Conservation (phyloP, 2,329 filamentous ascomycete species). For the Diaporthe sp. region DNA sequence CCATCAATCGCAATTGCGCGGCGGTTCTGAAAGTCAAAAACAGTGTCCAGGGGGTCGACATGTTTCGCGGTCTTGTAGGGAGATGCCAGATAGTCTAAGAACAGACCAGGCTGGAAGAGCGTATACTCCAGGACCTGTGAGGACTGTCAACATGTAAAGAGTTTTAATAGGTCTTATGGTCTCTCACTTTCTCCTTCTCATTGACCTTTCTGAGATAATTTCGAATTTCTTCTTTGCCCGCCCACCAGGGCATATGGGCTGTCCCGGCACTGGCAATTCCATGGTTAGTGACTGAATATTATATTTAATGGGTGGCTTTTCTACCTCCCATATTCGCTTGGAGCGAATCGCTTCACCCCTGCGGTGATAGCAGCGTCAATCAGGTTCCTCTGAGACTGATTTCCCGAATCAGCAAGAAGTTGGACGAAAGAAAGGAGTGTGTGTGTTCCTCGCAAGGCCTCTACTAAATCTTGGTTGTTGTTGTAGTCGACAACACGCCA, state of each 20-base stretch:
- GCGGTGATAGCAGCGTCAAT: constrained; percentile 68
- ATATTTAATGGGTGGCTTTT: too few species aligned
- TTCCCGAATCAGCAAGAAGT: constrained; percentile 47
- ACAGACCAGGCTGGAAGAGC: constrained; percentile 67
- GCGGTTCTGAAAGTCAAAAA: constrained; percentile 55
- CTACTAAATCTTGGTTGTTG: constrained; percentile 51
- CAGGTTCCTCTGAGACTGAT: constrained; percentile 64
- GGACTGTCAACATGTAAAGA: not conserved
- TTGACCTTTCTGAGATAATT: constrained; percentile 66
- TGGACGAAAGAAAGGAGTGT: constrained; percentile 66
- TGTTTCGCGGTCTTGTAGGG: constrained; percentile 61
- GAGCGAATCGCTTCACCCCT: constrained; percentile 69
- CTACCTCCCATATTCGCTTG: constrained; percentile 68
- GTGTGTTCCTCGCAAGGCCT: constrained; percentile 59
- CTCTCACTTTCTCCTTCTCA: constrained; percentile 54
- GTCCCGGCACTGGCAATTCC: constrained; percentile 45
- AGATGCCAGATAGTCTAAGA: constrained; percentile 66
- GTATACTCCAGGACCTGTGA: constrained; percentile 66
- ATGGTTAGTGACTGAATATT: not conserved
- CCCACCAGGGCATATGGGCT: constrained; percentile 60
- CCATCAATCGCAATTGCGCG: constrained; percentile 58
- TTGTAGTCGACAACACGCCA: constrained; percentile 61
- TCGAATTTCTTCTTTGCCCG: constrained; percentile 62
- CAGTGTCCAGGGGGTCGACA: constrained; percentile 53
- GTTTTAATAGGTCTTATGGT: not conserved